Evolutionary conservation across 2,329 filamentous ascomycete genomes (phyloP).

Genomic region (Penicillium sclerotigenum): DNA sequence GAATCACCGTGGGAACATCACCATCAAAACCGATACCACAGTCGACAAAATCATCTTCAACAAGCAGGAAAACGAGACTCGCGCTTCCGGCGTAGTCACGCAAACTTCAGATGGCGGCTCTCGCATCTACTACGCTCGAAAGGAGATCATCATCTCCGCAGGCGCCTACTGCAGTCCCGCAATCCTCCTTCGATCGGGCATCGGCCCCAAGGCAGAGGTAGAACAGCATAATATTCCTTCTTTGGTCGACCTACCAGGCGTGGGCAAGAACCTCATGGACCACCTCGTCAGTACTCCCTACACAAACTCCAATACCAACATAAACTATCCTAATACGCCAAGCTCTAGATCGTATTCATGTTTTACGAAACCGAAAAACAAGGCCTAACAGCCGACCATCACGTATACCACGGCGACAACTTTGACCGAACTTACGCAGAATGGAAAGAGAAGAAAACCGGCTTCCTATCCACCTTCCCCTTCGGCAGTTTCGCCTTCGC

Average conservation of each 20-base stretch:
- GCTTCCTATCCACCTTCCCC: constrained; percentile 59
- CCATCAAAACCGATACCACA: constrained; percentile 48
- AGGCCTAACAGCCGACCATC: constrained; percentile 55
- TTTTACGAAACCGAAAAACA: constrained; percentile 58
- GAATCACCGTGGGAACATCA: constrained; percentile 46
- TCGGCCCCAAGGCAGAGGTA: constrained; percentile 49
- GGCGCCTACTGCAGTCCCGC: constrained; percentile 53
- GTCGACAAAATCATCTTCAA: constrained; percentile 55
- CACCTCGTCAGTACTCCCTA: constrained; percentile 43
- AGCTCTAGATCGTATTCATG: constrained; percentile 52
- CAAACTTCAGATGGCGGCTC: constrained; percentile 33
- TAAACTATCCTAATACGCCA: constrained; percentile 4
- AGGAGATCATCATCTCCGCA: constrained; percentile 50
- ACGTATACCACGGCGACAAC: constrained; percentile 56
- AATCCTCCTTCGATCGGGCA: constrained; percentile 54
- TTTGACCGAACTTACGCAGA: constrained; percentile 51
- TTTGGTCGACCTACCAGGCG: constrained; percentile 48
- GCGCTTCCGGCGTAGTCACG: constrained; percentile 39
- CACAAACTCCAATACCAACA: neutral
- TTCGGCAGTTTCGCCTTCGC: constrained; percentile 63
- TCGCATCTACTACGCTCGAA: constrained; percentile 40
- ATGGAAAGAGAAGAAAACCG: constrained; percentile 58
- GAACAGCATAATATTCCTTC: constrained; percentile 44
- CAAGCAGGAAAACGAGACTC: constrained; percentile 32
- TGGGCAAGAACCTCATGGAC: constrained; percentile 54